Base-by-base conservation (phyloP, 495 filamentous ascomycete species). In the Lentithecium fluviatile region DNA sequence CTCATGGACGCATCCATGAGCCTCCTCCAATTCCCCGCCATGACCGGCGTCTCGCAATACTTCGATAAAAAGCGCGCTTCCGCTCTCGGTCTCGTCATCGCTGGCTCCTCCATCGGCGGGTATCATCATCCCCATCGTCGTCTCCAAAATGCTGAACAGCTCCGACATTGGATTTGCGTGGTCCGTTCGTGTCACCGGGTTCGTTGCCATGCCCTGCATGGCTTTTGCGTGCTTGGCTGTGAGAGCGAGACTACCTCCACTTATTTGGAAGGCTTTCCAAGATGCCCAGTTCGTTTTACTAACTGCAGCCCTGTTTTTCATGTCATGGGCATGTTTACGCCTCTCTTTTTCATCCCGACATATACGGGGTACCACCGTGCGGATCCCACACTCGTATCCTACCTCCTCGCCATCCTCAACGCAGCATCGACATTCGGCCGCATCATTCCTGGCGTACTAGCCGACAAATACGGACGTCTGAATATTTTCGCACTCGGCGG, bases 111-210 rank as follows among this genome's bases (percentile, higher is more conserved):
- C 2, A 56, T 73, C 25, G 73, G 73, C 11, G n/a, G 73, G 73
- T 45, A 52, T 75, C 19, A 52, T 73, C 13, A 67, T 72, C 56
- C 64, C 70, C 11, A 58, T 62, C 23, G 61, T 63, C 2, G 56
- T 73, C 26, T 45, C 73, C 15, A 65, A 68, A 50, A 51, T 71
- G 46, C 58, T 71, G 48, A 63, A 69, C 38, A 19, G 45, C 13
- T 43, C 66, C 15, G 42, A 52, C 12, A 26, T 87, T 1, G 77
- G 79, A 1, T 88, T 86, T 50, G 82, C n/a, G n/a, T 88, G 85
- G 85, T 72, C 82, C 0, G 77, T 85, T 2, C 74, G 85, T 6
- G 75, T 85, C 20, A 69, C 81, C 13, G 85, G 77, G 1, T 86
- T 88, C 66, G 66, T 85, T 26, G 74, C 80, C 17, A 48, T 82